Base-by-base conservation (phyloP, 2,329 filamentous ascomycete genomes). In the Hypoxylon sp. region DNA sequence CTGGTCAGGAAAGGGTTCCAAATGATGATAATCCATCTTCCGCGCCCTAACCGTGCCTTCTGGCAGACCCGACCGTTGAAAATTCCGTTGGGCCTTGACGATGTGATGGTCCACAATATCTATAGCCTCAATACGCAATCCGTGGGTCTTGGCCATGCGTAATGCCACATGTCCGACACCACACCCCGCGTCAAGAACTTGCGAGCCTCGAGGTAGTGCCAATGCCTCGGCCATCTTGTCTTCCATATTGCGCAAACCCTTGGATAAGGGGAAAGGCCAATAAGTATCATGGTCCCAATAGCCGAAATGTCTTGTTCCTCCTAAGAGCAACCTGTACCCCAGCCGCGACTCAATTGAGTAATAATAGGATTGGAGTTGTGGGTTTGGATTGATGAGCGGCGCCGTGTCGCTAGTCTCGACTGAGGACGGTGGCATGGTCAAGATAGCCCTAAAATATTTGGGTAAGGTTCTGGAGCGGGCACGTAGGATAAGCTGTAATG, bases 141-240 rank as follows among this genome's bases (percentile, higher is more conserved):
- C 79, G 46, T 75, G 69, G 7, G 75, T 76, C 19, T 74, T 67
- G 5, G 83, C 85, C 78, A 87, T 78, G 73, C 79, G 78, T 4
- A 84, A 75, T 1, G 85, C 84, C 13, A 87, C 85, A 65, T 83
- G 79, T 13, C 81, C 85, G 0, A 81, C 79, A 1, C 85, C 85
- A 67, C 82, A 85, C 13, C 85, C 84, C 1, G 85, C 85, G 68
- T 88, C 85, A 5, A 87, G 77, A 0, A 87, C 80, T n/a, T 74
- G 74, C 0, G 82, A 75, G 11, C 83, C 83, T 2, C 72, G 51
- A 7, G 78, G 74, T 1, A 85, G 75, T 13, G 71, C 69, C 9
- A 86, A 71, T 1, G 73, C 75, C 17, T 75, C 73, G 61, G 78
- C 77, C 11, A 87, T 74, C 66, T 82, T 80, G 50, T 85, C 81